phyloP scores from a whole-genome alignment of 2,329 filamentous ascomycete species.

The Diplodia scrobiculata region DNA sequence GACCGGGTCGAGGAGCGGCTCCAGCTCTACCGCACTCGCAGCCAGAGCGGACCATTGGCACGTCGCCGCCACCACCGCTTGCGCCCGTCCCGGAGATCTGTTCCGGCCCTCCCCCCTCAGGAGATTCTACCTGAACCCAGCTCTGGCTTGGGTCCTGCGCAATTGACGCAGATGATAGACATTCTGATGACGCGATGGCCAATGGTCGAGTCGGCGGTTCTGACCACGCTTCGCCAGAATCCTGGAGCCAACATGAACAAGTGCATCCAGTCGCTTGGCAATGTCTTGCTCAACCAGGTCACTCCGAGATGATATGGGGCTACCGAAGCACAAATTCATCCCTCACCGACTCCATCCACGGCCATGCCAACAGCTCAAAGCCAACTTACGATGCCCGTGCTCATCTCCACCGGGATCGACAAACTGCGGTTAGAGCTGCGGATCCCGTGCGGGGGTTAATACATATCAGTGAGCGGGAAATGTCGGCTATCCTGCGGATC shows the following conservation, averaged over 20 bases:
- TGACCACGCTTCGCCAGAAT: conserved; percentile 10
- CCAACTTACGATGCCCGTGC: not conserved
- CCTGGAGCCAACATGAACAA: conserved; percentile 13
- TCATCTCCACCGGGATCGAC: not conserved
- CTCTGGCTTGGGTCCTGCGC: conserved; percentile 2
- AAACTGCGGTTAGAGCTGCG: not conserved
- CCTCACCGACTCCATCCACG: not conserved
- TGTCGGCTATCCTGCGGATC: not conserved
- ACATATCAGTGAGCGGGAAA: not conserved
- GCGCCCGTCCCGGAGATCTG: conserved; percentile 10
- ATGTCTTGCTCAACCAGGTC: conserved; percentile 5
- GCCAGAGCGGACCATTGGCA: conserved; percentile 7
- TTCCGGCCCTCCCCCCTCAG: not conserved
- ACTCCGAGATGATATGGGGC: not conserved
- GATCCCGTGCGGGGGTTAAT: not conserved
- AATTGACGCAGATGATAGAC: conserved; percentile 21
- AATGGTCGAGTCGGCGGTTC: conserved; percentile 12
- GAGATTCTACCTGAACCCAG: not conserved
- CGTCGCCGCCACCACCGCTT: conserved; percentile 9
- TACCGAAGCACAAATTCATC: not conserved
- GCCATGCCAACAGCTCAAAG: no score
- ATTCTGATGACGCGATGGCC: conserved; percentile 27
- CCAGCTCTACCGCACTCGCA: conserved; percentile 7
- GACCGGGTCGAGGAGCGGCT: conserved; percentile 10
- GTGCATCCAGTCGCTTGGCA: conserved; percentile 7